Conservation (phyloP, 2,329 filamentous ascomycete genomes). For the Penicillium fuscoglaucum region DNA sequence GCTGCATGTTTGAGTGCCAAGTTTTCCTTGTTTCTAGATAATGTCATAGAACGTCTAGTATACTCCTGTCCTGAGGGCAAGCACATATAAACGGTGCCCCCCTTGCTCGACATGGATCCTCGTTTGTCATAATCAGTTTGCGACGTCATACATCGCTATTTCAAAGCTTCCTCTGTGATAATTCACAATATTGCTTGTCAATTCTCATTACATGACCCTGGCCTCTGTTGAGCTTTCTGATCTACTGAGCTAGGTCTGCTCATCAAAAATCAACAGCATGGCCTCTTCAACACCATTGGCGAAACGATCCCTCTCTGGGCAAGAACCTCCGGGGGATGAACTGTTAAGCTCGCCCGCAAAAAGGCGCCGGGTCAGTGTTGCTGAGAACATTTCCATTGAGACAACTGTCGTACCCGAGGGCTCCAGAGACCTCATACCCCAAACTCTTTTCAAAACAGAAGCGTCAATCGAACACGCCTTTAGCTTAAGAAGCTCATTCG, state of each 20-base stretch:
- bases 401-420: background rate
- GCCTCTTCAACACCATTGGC: background rate
- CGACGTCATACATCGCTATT: background rate
- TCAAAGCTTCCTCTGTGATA: background rate
- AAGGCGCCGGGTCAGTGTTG: slow-evolving; percentile 1
- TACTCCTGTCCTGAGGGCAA: background rate
- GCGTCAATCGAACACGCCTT: background rate
- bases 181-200: background rate
- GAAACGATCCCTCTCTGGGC: background rate
- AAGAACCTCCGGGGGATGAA: background rate
- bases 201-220: background rate
- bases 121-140: background rate
- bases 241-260: background rate
- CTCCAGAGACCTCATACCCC: background rate
- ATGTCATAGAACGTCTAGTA: background rate
- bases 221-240: background rate
- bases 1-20: background rate
- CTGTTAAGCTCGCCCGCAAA: slow-evolving; percentile 2
- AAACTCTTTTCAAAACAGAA: background rate
- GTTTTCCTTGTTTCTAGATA: background rate
- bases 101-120: background rate
- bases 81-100: background rate
- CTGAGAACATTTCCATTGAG: background rate
- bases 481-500: background rate
- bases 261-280: background rate